Evolutionary conservation across 2,329 filamentous ascomycete species (phyloP), one percentile per base, ranked within the genome.

Genomic region (Aspergillus neoniger): DNA sequence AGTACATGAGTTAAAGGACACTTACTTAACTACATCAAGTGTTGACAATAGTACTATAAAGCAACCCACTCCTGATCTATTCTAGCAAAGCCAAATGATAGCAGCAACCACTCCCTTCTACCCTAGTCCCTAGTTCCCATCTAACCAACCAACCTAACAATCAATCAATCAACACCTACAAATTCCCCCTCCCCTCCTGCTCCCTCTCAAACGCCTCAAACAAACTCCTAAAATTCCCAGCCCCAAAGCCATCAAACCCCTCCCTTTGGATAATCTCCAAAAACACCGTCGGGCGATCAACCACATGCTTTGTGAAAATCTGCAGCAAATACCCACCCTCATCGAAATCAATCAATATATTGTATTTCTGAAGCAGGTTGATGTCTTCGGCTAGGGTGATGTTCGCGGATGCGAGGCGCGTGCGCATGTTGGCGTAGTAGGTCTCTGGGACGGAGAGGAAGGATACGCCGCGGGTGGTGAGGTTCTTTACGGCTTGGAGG

Each of bases 321-420:
- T 87, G 85, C 63, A 88, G 68, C 66, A 96, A 76, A 75, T 96
- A 96, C 0, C 92, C 92, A 17, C 85, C 86, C 82, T 96, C 91
- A 69, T 96, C 92, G 68, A 96, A 96, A 77, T 96, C 92, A 67
- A 96, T 92, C 65, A 96, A 80, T 69, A 96, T 94, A 74, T 92
- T 90, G 63, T 96, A 80, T 56, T 81, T 80, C 82, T 91, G 82
- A 48, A 96, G 81, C 23, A 83, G 85, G 48, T 89, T 90, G 65
- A 96, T 88, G 72, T 94, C 88, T 78, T 96, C 91, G 60, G 86
- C 81, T 32, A 96, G 81, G 44, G 74, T 73, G 74, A 83, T 74
- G 0, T 79, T 80, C 2, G 78, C 73, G n/a, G 82, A 83, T 75
- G 86, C 86, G 55, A 96, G 82, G 19, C 91, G 84, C 73, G 84